These are phyloP conservation scores for Hygrocybe punicea DNA, from an alignment of 768 basidiomycete species.

Conservation along the genomic window DNA sequence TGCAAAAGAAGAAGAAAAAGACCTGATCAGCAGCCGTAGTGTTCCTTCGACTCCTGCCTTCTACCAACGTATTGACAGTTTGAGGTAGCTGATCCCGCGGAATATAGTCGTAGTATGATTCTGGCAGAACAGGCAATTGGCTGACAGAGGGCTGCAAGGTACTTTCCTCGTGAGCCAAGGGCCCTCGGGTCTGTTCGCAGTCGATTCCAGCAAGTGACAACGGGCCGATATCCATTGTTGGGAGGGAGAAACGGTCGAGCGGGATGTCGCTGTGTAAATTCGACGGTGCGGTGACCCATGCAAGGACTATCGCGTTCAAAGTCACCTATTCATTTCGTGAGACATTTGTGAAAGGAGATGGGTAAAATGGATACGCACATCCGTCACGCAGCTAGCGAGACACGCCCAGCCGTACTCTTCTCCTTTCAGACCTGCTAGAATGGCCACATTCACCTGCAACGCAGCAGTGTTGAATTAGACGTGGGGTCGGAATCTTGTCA, in stretches of 20 bases:
- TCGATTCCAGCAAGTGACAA: not conserved
- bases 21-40: too few species aligned
- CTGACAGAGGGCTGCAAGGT: not conserved
- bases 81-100: not conserved
- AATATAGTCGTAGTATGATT: conserved; percentile 4
- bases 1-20: too few species aligned
- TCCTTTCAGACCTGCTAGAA: not conserved
- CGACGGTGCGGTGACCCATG: conserved; percentile 1
- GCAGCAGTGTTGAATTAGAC: not conserved
- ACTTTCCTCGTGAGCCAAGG: not conserved
- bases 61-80: too few species aligned
- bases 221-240: conserved; percentile 5
- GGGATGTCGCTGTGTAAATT: not conserved
- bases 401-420: conserved; percentile 3
- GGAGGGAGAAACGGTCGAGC: conserved; percentile 3
- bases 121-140: not conserved
- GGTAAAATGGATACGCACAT: not conserved
- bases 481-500: not conserved
- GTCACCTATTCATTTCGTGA: not conserved
- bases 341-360: too few species aligned
- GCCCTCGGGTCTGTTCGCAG: not conserved
- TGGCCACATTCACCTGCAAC: not conserved
- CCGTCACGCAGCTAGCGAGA: conserved; percentile 3
- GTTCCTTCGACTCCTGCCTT: too few species aligned
- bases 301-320: conserved; percentile 1